Evolutionary conservation across 352 stramenopile genomes (phyloP).

Genomic region (Globisporangium solare): DNA sequence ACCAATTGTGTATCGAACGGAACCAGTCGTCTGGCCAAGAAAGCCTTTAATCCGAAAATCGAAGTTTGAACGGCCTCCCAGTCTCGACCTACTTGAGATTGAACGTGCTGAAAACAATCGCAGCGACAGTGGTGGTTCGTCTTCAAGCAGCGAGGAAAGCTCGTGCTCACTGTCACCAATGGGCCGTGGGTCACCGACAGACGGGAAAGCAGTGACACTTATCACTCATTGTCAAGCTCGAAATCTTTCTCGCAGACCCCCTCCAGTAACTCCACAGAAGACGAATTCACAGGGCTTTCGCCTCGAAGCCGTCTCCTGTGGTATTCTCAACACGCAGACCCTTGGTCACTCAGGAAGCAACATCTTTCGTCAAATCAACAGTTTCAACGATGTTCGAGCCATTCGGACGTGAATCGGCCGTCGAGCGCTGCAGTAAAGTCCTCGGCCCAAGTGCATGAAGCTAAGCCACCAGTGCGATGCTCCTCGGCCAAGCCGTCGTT

Average conservation of each 20-base stretch:
- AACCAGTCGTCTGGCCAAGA: neutral
- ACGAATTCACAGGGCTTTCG: slow-evolving; percentile 30
- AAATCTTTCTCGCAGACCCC: slow-evolving; percentile 1
- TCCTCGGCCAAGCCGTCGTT: slow-evolving; percentile 20
- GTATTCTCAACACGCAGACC: slow-evolving; percentile 40
- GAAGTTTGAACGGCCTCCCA: neutral
- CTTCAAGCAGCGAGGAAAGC: slow-evolving; percentile 8
- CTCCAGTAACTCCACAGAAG: slow-evolving; percentile 4
- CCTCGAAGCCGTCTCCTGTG: slow-evolving; percentile 60
- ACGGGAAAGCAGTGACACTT: slow-evolving; percentile 6
- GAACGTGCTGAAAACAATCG: slow-evolving; percentile 5
- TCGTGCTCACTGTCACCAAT: slow-evolving; percentile 31
- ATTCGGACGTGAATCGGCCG: slow-evolving; percentile 5
- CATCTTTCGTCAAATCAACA: neutral
- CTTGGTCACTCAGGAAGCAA: neutral
- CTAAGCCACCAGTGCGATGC: slow-evolving; percentile 15
- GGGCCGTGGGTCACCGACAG: slow-evolving; percentile 35
- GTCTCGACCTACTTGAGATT: slow-evolving; percentile 5
- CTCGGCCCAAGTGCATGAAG: neutral
- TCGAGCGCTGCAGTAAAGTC: slow-evolving; percentile 1
- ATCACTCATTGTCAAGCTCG: slow-evolving; percentile 4
- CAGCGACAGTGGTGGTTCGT: slow-evolving; percentile 6
- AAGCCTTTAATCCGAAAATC: neutral
- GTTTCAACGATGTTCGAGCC: slow-evolving; percentile 7
- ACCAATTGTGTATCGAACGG: neutral